A percentile compares a stretch with the other conserved stretches of the same genome.
phyloP scores from a whole-genome alignment of 129 eudicot species.

The Oenanthe sinensis region DNA sequence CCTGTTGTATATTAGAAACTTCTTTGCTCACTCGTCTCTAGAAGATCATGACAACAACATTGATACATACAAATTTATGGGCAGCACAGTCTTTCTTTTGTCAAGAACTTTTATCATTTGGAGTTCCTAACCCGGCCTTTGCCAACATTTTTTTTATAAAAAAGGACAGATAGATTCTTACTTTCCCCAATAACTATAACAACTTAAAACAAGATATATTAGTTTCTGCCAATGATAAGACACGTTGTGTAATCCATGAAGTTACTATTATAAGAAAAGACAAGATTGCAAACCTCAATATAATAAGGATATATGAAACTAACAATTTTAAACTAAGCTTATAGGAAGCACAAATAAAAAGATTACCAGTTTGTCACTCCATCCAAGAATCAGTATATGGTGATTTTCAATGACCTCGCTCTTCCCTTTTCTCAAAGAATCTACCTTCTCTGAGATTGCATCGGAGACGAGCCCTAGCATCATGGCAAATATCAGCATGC shows the following conservation, averaged over 20 bases:
- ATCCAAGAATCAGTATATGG: slow-evolving; percentile 94
- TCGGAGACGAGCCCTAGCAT: slow-evolving; percentile 98
- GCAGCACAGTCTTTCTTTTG: background rate
- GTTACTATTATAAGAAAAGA: background rate
- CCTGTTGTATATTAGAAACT: background rate
- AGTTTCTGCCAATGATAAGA: background rate
- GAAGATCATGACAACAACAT: background rate
- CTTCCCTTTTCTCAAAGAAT: slow-evolving; percentile 90
- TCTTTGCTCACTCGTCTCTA: background rate
- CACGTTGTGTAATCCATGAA: background rate
- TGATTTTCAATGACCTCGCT: slow-evolving; percentile 94
- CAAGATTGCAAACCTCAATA: background rate
- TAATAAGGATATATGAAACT: background rate
- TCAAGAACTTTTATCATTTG: background rate
- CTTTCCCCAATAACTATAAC: background rate
- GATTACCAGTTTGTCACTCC: slow-evolving; percentile 94
- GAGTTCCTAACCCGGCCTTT: background rate
- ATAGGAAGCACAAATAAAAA: slow-evolving; percentile 5
- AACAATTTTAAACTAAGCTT: background rate
- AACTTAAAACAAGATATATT: background rate
- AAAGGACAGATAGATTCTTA: background rate
- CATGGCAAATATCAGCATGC: slow-evolving; percentile 99
- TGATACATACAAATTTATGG: background rate
- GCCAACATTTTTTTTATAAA: no score
- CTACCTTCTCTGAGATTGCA: slow-evolving; percentile 97